Evolutionary conservation across 2,329 filamentous ascomycete genomes (phyloP), one percentile per base, ranked within the genome.

Genomic region (Gremmenia infestans): DNA sequence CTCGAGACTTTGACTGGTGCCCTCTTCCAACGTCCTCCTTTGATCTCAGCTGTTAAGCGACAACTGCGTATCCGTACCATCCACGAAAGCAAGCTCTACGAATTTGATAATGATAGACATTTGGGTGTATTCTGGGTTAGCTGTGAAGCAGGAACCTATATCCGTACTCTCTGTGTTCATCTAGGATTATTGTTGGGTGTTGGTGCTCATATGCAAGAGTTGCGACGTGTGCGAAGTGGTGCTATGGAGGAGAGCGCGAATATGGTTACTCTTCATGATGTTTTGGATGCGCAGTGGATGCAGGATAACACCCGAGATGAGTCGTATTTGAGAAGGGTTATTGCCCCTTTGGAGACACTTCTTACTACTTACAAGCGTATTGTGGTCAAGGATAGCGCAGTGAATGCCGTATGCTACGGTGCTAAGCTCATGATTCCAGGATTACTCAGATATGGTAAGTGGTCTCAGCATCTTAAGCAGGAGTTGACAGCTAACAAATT

Each of bases 401-500:
- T 99, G 68, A 97, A 97, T 72, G 94, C 94, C 57, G 91, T 99
- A 56, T 97, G 92, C 82, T 97, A 97, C 74, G 94, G 94, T 76
- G 94, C 94, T 48, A 97, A 97, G 81, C 85, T 99, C 62, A 99
- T 97, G 94, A 88, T 97, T 76, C 94, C 94, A 49, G 94, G 94
- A 78, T 82, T 99, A 54, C 78, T 99, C 62, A 86, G 94, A 72
- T 97, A 96, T 73, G 88, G 87, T 90, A 78, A 66, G 83, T 76
- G 47, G 23, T 43, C 42, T 46, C 9, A 11, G 14, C 22, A 4
- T 40, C 45, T 43, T 22, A 23, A 36, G 11, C 42, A 48, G 52
- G 49, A 51, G 23, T 46, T 60, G 63, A 62, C 36, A 22, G 53
- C 59, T 58, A 60, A 72, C 68, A 71, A 62, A 57, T 51, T 14